Evolutionary conservation across 2,329 filamentous ascomycete genomes (phyloP), one percentile per base, ranked within the genome.

Genomic region (Exutisphaerella laricina): DNA sequence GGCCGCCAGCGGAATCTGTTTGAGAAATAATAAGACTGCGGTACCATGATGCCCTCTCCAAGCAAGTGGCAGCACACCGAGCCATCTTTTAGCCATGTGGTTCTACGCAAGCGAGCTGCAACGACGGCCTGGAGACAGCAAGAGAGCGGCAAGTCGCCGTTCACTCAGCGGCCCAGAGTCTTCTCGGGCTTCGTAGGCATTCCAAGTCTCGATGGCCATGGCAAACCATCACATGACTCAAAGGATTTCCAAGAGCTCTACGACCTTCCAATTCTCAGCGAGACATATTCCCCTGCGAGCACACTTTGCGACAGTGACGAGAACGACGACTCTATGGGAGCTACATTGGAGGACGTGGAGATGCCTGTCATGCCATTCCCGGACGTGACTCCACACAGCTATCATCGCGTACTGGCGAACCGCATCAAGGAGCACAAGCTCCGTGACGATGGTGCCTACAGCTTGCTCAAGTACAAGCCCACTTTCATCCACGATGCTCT

Each of bases 401-500:
- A 60, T 38, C 43, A 58, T 21, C 45, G 35, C n/a, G 56, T 56
- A 2, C 49, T 60, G 5, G 39, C 31, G n/a, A 60, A 58, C 39
- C 54, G 56, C 14, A 45, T 61, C 18, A 18, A 37, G 12, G 41
- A 49, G 32, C 35, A 33, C n/a, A 32, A 50, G 20, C 41, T 77
- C 34, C 68, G 66, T 13, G 70, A 74, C 47, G 73, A 72, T 10
- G 71, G 68, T 47, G 68, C 74, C 4, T 74, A 77, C 52, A 74
- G 74, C 4, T 61, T 73, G 8, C 68, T 62, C 49, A 70, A 75
- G 44, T 73, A 74, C 58, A 73, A 74, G 39, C 72, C 74, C 16
- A 77, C 77, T 58, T 70, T 79, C 43, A 62, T 73, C 5, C 61
- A 68, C 21, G 60, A 69, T 13, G 70, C 77, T 30, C 57, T 79